phyloP scores from a whole-genome alignment of 1,284 basidiomycete species.

The Cryptococcus amylolentus region DNA sequence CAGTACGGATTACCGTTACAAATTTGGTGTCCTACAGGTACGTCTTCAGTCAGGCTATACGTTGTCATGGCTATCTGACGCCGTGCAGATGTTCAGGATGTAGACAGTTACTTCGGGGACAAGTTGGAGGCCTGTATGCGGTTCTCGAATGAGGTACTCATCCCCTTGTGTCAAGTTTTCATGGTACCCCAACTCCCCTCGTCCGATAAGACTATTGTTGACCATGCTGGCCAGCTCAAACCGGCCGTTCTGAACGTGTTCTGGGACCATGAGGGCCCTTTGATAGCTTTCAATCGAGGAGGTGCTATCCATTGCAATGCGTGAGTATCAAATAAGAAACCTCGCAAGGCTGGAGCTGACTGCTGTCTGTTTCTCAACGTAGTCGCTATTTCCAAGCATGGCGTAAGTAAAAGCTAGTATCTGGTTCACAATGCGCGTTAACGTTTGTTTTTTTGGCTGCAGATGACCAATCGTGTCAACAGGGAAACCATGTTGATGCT shows the following conservation, averaged over 20 bases:
- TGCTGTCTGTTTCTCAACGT: not conserved
- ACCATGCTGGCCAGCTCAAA: conserved; percentile 27
- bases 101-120: conserved; percentile 18
- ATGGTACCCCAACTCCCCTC: conserved; percentile 21
- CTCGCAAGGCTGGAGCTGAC: not conserved
- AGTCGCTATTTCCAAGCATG: conserved; percentile 75
- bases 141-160: conserved; percentile 63
- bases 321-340: conserved; percentile 25
- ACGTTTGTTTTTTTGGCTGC: not conserved
- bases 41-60: conserved; percentile 6
- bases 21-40: conserved; percentile 67
- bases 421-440: not conserved
- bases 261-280: conserved; percentile 71
- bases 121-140: conserved; percentile 46
- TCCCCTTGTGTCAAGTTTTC: conserved; percentile 40
- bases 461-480: conserved; percentile 61
- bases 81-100: conserved; percentile 19
- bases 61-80: conserved; percentile 1
- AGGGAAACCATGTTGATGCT: conserved; percentile 62
- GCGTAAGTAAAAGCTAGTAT: conserved; percentile 59
- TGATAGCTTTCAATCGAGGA: conserved; percentile 90
- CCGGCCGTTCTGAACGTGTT: conserved; percentile 78
- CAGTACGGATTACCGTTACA: conserved; percentile 50
- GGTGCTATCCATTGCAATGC: conserved; percentile 88
- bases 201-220: not conserved